Percentiles rank a stretch among this genome's conserved stretches.
phyloP scores from a whole-genome alignment of 352 stramenopile species.

The Phytophthora crassamura region DNA sequence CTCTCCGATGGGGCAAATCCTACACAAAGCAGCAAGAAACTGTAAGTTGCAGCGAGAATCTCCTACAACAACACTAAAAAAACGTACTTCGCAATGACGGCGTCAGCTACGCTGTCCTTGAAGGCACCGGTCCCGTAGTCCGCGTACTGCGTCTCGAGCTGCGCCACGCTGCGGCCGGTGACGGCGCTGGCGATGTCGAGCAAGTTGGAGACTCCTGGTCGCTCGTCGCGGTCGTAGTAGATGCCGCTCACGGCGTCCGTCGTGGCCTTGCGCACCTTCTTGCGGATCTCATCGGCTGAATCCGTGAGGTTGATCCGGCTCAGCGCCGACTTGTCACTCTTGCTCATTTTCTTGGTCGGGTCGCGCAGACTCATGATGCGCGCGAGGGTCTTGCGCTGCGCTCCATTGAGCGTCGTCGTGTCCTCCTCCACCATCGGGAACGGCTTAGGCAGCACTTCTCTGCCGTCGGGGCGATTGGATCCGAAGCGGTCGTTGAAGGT shows the following conservation, averaged over 20 bases:
- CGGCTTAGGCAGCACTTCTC: conserved; percentile 65
- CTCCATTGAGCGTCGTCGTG: conserved; percentile 28
- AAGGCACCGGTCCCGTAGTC: conserved; percentile 89
- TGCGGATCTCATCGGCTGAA: conserved; percentile 65
- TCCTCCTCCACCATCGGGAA: conserved; percentile 57
- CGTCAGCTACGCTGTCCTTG: conserved; percentile 95
- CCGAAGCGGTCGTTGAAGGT: conserved; percentile 97
- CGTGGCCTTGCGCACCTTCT: conserved; percentile 91
- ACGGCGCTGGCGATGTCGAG: conserved; percentile 91
- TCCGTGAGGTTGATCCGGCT: conserved; percentile 96
- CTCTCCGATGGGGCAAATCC: conserved; percentile 94
- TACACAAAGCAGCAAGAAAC: conserved; percentile 30
- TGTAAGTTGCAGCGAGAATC: conserved; percentile 11
- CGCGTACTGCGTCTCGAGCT: conserved; percentile 71
- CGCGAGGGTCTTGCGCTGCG: conserved; percentile 54
- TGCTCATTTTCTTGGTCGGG: conserved; percentile 99
- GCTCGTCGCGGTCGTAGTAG: conserved; percentile 90
- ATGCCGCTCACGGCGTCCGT: conserved; percentile 87
- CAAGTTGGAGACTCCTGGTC: conserved; percentile 96
- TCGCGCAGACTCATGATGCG: conserved; percentile 98
- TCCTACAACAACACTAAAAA: not conserved
- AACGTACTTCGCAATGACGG: conserved; percentile 93
- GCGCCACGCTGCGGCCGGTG: conserved; percentile 77
- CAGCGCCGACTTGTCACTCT: conserved; percentile 92
- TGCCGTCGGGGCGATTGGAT: conserved; percentile 18